Percentiles rank a stretch among this genome's conserved stretches.
Evolutionary conservation across 768 basidiomycete species (phyloP).

Genomic region (Boletus pseudopeckii): DNA sequence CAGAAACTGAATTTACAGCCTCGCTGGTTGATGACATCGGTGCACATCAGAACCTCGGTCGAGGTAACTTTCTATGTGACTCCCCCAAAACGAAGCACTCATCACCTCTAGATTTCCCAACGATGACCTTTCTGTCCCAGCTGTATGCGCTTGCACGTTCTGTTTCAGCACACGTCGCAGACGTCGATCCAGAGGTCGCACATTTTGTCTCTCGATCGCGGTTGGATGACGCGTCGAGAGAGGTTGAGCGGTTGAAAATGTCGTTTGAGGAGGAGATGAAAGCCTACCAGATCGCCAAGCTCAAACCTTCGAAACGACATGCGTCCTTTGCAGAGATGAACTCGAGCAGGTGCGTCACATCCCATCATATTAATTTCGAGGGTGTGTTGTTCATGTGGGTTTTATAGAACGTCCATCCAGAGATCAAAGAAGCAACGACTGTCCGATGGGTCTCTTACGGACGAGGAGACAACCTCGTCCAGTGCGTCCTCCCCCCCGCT

Average conservation of each 20-base stretch:
- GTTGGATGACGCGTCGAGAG: constrained; percentile 29
- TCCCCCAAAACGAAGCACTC: background rate
- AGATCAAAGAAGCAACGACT: constrained; percentile 44
- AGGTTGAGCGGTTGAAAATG: constrained; percentile 32
- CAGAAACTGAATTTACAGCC: constrained; percentile 10
- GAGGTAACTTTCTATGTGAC: constrained; percentile 16
- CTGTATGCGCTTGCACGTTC: constrained; percentile 41
- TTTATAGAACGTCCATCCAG: constrained; percentile 24
- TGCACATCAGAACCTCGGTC: constrained; percentile 25
- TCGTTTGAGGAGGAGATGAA: constrained; percentile 38
- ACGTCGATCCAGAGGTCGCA: constrained; percentile 4
- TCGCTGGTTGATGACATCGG: constrained; percentile 23
- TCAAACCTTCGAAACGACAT: constrained; percentile 46
- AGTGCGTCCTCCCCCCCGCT: constrained; percentile 41
- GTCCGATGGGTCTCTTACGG: constrained; percentile 31
- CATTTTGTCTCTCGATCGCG: constrained; percentile 15
- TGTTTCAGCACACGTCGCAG: constrained; percentile 23
- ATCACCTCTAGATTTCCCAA: constrained; percentile 29
- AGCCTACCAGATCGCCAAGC: constrained; percentile 37
- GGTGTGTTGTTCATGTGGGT: background rate
- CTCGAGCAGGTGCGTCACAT: constrained; percentile 36
- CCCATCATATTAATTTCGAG: background rate
- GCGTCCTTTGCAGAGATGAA: constrained; percentile 41
- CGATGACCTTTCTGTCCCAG: constrained; percentile 47
- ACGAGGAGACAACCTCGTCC: constrained; percentile 29